A percentile compares a stretch with the other conserved stretches of the same genome.
phyloP scores from a whole-genome alignment of 2,329 filamentous ascomycete genomes.

The Botrytis fabae region DNA sequence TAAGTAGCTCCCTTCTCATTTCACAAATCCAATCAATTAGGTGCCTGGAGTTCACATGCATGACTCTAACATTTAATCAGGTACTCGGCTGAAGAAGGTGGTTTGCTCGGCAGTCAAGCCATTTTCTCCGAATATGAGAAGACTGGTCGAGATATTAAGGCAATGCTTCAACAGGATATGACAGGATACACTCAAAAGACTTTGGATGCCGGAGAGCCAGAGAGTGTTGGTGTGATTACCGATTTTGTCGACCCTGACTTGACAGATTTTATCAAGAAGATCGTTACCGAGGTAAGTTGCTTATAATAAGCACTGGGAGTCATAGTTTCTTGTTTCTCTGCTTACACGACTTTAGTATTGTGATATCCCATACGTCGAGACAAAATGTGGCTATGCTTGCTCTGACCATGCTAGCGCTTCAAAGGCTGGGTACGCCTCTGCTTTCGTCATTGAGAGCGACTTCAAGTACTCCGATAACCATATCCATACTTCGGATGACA shows the following conservation, averaged over 20 bases:
- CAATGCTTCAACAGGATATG: conserved; percentile 99
- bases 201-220: conserved; percentile 75
- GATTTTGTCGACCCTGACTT: conserved; percentile 83
- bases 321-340: neutral
- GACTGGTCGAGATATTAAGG: conserved; percentile 73
- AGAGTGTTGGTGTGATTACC: conserved; percentile 88
- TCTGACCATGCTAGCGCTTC: conserved; percentile 73
- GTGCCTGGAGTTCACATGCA: neutral
- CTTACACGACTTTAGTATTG: conserved; percentile 64
- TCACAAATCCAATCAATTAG: neutral
- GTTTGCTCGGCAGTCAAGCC: conserved; percentile 82
- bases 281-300: conserved; percentile 65
- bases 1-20: neutral
- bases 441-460: conserved; percentile 74
- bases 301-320: neutral
- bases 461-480: conserved; percentile 67
- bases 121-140: conserved; percentile 83
- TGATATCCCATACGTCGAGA: conserved; percentile 81
- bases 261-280: conserved; percentile 86
- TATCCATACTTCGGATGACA: conserved; percentile 70
- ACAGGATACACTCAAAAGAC: conserved; percentile 85
- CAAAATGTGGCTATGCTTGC: conserved; percentile 85
- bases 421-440: conserved; percentile 72
- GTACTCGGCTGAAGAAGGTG: conserved; percentile 87
- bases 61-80: neutral